These are phyloP conservation scores for Exophiala mesophila DNA, from an alignment of 2,329 filamentous ascomycete species.

Conservation along the genomic window DNA sequence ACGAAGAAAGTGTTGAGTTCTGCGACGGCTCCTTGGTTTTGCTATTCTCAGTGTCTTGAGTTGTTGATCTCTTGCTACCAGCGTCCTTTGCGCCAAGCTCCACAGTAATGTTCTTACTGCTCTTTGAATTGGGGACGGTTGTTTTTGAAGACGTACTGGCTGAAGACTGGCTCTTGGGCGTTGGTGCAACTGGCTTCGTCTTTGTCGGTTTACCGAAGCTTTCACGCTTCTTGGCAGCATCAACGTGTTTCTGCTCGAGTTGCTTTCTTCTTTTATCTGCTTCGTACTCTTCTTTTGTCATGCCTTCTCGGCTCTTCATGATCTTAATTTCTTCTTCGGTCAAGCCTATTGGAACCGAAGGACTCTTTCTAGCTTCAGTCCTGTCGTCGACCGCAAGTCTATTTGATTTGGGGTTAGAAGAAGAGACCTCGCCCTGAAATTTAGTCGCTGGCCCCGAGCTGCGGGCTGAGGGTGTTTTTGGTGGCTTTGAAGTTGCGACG, in stretches of 20 bases:
- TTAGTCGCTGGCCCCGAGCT: slow-evolving; percentile 2
- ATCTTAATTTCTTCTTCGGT: slow-evolving; percentile 21
- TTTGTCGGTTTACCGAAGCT: slow-evolving; percentile 2
- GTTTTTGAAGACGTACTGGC: neutral
- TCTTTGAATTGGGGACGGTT: neutral
- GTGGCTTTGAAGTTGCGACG: neutral
- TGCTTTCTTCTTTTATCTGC: slow-evolving; percentile 16
- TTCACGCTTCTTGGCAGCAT: slow-evolving; percentile 5
- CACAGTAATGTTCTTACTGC: neutral
- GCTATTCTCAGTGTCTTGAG: neutral
- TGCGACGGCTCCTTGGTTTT: neutral
- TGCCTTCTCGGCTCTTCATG: slow-evolving; percentile 16
- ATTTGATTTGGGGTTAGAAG: neutral
- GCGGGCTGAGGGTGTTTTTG: slow-evolving; percentile 12
- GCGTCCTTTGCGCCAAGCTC: neutral
- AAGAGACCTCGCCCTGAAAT: neutral
- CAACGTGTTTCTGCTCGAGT: slow-evolving; percentile 11
- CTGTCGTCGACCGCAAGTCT: slow-evolving; percentile 1
- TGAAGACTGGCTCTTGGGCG: neutral
- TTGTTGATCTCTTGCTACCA: neutral
- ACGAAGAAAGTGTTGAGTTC: neutral
- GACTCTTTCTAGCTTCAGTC: slow-evolving; percentile 8
- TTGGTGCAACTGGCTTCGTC: slow-evolving; percentile 5
- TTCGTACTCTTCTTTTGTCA: slow-evolving; percentile 21
- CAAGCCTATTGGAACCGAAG: slow-evolving; percentile 12